phyloP scores from a whole-genome alignment of 345 rosid species.

The Bruguiera gymnorhiza region DNA sequence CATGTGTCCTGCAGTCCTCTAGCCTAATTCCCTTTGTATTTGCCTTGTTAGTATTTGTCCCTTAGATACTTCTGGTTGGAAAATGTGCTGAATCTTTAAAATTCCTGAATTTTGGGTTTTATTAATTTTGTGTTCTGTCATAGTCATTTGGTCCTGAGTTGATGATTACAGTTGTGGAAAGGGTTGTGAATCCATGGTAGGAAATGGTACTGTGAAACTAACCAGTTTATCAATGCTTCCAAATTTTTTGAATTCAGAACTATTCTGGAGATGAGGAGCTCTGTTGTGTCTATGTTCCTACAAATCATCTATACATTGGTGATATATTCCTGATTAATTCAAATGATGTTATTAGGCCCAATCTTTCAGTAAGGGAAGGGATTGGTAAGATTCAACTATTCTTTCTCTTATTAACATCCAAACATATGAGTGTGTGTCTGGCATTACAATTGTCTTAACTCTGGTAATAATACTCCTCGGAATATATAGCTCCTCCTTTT shows the following conservation, averaged over 20 bases:
- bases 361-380: conserved; percentile 93
- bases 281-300: conserved; percentile 94
- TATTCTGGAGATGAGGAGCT: conserved; percentile 88
- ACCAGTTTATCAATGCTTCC: background rate
- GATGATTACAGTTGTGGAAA: background rate
- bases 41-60: too few relatives aligned
- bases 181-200: background rate
- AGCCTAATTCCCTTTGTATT: too few relatives aligned
- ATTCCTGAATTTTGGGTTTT: too few relatives aligned
- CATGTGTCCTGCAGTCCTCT: too few relatives aligned
- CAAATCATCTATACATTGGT: conserved; percentile 95
- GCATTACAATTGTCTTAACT: background rate
- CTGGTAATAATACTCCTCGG: too few relatives aligned
- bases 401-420: background rate
- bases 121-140: too few relatives aligned
- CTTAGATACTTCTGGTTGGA: too few relatives aligned
- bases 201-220: background rate
- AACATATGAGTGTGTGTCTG: background rate
- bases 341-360: conserved; percentile 89
- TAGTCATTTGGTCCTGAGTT: too few relatives aligned
- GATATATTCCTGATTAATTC: conserved; percentile 79
- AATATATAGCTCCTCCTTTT: too few relatives aligned
- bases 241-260: conserved; percentile 46
- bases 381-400: conserved; percentile 57
- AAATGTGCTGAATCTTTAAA: too few relatives aligned